A percentile compares a stretch with the other conserved stretches of the same genome.
phyloP scores from a whole-genome alignment of 257 asterid genomes.

The Solanum ossicruentum region DNA sequence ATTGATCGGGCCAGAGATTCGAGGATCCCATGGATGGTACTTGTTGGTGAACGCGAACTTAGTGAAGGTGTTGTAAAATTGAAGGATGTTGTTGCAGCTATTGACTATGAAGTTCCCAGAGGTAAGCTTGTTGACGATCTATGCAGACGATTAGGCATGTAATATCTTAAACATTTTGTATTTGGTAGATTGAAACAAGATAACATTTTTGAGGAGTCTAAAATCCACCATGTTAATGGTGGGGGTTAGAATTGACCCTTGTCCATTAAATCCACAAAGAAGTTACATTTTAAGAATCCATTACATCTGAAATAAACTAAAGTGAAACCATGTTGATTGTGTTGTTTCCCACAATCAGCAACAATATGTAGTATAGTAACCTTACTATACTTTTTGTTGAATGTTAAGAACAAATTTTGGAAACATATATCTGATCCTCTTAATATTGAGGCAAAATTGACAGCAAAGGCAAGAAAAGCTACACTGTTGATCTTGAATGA shows the following conservation, averaged over 20 bases:
- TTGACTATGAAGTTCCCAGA: conserved; percentile 37
- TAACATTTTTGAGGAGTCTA: not conserved
- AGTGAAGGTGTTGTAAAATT: conserved; percentile 46
- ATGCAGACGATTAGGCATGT: conserved; percentile 20
- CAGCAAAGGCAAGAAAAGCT: too few relatives aligned
- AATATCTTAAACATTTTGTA: not conserved
- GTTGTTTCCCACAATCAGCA: too few relatives aligned
- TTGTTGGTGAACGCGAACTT: conserved; percentile 64
- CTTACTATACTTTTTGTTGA: too few relatives aligned
- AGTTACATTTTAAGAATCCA: not conserved
- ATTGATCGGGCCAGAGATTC: conserved; percentile 49
- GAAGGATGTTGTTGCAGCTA: conserved; percentile 37
- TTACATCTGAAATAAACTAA: not conserved
- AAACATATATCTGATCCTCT: too few relatives aligned
- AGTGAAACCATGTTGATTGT: not conserved
- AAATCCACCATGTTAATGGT: not conserved
- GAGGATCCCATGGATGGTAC: conserved; percentile 68
- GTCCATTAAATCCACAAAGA: not conserved
- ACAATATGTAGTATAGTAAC: too few relatives aligned
- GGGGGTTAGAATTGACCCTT: not conserved
- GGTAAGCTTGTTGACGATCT: conserved; percentile 45
- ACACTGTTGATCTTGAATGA: too few relatives aligned
- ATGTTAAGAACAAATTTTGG: too few relatives aligned
- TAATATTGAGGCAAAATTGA: too few relatives aligned
- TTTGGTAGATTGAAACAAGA: not conserved